These are phyloP conservation scores for Erythrobasidium hasegawianum DNA, from an alignment of 1,284 basidiomycete genomes.

Conservation along the genomic window DNA sequence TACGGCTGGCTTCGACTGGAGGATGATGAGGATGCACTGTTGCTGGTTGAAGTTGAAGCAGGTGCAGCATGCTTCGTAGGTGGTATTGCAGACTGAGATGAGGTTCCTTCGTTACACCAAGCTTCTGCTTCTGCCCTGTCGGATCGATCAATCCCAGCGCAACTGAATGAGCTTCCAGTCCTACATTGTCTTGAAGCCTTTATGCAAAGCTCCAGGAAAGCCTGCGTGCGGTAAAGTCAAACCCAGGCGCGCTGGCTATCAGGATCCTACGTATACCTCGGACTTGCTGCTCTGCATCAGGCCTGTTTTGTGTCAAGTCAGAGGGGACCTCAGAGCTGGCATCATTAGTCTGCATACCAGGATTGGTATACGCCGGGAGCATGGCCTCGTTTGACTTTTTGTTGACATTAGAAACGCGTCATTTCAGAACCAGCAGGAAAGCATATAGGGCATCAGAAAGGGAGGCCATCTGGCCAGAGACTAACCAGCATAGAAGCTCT, in stretches of 20 bases:
- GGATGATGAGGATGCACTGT: neutral
- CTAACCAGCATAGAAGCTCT: constrained; percentile 23
- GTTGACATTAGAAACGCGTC: too few species aligned
- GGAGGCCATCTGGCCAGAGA: neutral
- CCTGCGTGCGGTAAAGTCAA: neutral
- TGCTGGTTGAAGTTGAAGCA: neutral
- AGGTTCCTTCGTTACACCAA: neutral
- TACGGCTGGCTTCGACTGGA: neutral
- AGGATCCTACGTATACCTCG: neutral
- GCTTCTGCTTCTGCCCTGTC: constrained; percentile 20
- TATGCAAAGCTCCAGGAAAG: constrained; percentile 9
- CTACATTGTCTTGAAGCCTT: constrained; percentile 20
- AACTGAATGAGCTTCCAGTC: neutral
- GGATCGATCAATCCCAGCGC: neutral
- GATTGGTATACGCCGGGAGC: constrained; percentile 17
- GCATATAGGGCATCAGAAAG: too few species aligned
- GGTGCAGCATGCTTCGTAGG: neutral
- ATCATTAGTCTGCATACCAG: too few species aligned
- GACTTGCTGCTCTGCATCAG: constrained; percentile 8
- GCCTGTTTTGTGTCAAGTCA: too few species aligned
- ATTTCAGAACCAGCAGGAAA: too few species aligned
- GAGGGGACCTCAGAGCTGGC: too few species aligned
- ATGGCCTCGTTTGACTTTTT: neutral
- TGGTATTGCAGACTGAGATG: neutral
- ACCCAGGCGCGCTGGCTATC: neutral